phyloP scores from a whole-genome alignment of 2,329 filamentous ascomycete species.

The Exophiala xenobiotica region DNA sequence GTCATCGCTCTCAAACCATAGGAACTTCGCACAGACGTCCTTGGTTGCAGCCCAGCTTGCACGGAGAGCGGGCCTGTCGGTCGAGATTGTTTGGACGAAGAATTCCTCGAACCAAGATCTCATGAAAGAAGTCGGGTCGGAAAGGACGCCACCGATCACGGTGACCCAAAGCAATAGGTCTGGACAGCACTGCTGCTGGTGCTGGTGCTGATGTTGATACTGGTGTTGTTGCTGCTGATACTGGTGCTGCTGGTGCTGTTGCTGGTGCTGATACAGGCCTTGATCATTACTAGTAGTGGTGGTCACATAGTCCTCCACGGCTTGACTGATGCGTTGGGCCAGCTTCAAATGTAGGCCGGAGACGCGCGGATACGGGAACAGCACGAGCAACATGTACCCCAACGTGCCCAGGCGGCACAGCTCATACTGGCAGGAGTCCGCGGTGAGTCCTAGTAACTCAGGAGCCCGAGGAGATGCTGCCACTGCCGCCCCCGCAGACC shows the following conservation, averaged over 20 bases:
- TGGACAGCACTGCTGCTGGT: constrained; percentile 31
- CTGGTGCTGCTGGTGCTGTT: no score
- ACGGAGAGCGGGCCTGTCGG: neutral
- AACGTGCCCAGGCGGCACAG: constrained; percentile 37
- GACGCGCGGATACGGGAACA: constrained; percentile 40
- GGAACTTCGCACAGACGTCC: constrained; percentile 3
- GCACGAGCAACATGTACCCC: constrained; percentile 38
- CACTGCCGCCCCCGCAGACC: no score
- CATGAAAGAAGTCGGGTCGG: constrained; percentile 25
- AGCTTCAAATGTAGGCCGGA: constrained; percentile 36
- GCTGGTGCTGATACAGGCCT: no score
- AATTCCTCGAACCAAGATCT: neutral
- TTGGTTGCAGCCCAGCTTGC: constrained; percentile 5
- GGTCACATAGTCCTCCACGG: constrained; percentile 30
- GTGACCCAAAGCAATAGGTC: constrained; percentile 38
- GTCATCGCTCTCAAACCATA: constrained; percentile 13
- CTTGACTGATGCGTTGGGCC: constrained; percentile 29
- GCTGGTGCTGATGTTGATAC: no score
- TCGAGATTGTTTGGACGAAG: no score
- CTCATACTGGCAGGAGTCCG: constrained; percentile 34
- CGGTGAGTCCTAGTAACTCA: no score
- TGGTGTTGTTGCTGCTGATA: no score
- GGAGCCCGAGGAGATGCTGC: neutral
- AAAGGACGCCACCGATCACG: constrained; percentile 39
- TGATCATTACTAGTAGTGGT: no score